A percentile compares a stretch with the other conserved stretches of the same genome.
phyloP scores from a whole-genome alignment of 2,329 filamentous ascomycete species.

The Furcasterigmium sp. region DNA sequence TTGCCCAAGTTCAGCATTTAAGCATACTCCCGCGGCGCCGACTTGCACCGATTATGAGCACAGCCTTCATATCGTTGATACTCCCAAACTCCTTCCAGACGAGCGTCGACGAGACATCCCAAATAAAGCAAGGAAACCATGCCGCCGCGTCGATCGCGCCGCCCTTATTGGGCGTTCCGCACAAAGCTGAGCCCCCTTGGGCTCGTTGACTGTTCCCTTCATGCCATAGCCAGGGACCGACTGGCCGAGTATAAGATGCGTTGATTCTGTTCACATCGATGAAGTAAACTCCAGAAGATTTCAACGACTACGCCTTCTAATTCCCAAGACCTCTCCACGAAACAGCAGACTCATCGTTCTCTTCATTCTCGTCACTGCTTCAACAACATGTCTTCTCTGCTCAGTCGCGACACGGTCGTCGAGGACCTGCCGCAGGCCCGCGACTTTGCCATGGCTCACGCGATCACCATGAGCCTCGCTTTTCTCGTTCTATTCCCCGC shows the following conservation, averaged over 20 bases:
- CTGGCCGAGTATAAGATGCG: not conserved
- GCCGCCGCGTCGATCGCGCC: not conserved
- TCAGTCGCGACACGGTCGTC: not conserved
- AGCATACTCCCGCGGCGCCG: too few relatives aligned
- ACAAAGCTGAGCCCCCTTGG: not conserved
- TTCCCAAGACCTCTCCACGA: not conserved
- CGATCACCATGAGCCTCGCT: not conserved
- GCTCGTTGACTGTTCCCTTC: not conserved
- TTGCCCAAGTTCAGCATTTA: too few relatives aligned
- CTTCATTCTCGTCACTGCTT: not conserved
- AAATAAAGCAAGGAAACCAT: not conserved
- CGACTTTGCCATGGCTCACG: slow-evolving; percentile 15
- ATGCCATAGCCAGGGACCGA: not conserved
- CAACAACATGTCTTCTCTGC: not conserved
- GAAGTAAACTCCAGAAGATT: not conserved
- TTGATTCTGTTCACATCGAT: not conserved
- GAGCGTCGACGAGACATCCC: not conserved
- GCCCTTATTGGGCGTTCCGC: not conserved
- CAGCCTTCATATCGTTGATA: not conserved
- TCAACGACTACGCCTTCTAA: not conserved
- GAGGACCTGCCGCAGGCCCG: slow-evolving; percentile 15
- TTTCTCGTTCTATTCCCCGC: not conserved
- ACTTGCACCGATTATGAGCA: not conserved
- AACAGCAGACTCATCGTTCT: not conserved
- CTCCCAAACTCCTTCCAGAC: not conserved